Evolutionary conservation across 108 stramenopile species (phyloP), one percentile per base, ranked within the genome.

Genomic region (Skeletonema grethae): DNA sequence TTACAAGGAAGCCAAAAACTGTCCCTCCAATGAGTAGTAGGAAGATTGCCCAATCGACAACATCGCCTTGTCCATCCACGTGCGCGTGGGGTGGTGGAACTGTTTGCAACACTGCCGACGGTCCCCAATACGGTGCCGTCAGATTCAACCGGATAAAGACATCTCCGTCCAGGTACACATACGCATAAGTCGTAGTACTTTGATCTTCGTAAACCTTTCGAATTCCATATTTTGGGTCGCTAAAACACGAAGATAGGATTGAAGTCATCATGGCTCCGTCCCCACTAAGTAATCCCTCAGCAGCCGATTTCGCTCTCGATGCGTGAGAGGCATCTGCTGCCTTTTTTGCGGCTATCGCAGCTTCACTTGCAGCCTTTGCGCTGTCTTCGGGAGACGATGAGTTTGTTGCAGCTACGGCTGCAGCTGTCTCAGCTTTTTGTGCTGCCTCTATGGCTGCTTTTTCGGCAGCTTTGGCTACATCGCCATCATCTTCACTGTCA

Each of bases 121-220:
- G 58, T 1, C 72, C 77, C 82, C 72, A 79, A 64, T 82, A 95
- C 3, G 94, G 94, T 20, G 84, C 73, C 12, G 84, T 80, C 39
- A 95, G 75, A 58, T 92, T 86, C 25, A 95, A 70, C 41, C 82
- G 80, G 65, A 86, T 88, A 65, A 88, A 92, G 20, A 70, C 60
- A 9, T 86, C 73, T n/a, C 89, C 84, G 59, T 95, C 91, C 11
- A 84, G 57, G 72, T 88, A 95, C 34, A 95, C 67, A 65, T 86
- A 92, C 5, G 80, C 87, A 30, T 75, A 48, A 16, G 43, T 67
- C n/a, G n/a, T n/a, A 46, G 72, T 65, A 36, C 72, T 28, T 16
- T 12, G 69, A 9, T 64, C 31, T 58, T 72, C 55, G 24, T 67
- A 20, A 53, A 57, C 32, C 12, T 38, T 73, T 11, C 69, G 58